Base-by-base conservation (phyloP, 495 filamentous ascomycete species). In the Penicillium mononematosum region DNA sequence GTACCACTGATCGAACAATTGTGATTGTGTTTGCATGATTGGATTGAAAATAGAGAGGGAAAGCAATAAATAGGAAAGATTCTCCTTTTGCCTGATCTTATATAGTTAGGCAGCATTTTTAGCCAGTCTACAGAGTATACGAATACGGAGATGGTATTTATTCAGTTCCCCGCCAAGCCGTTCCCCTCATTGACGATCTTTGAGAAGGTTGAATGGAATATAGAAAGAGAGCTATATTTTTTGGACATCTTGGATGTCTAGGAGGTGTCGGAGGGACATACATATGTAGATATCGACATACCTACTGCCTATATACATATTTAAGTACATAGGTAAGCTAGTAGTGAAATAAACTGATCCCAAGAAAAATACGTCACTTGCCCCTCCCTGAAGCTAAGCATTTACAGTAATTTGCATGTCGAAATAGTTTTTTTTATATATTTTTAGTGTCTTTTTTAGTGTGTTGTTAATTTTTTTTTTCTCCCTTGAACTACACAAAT, bases 1-100 rank as follows among this genome's bases (percentile, higher is more conserved):
- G 75, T 89, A 10, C 85, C 89, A 3, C 62, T 87, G 63, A 70
- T 72, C 19, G 58, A 65, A 6, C 71, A 60, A 58, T 29, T 73
- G 25, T 66, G 53, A 63, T 42, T 27, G 22, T 22, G 31, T 34
- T 14, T 34, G 10, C 8, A 29, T 10, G 27, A 29, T 29, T 32
- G 31, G 11, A 1, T 34, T 34, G 4, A 1, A 14, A 11, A 34
- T 12, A 34, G 31, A 12, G 31, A 34, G 11, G 4, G 3, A 10
- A 34, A 24, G 22, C 4, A 3, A 34, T 11, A 14, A 10, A 34
- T 12, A 34, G 10, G 11, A 34, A 34, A 34, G 31, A 32, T 32
- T 32, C 31, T 34, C 31, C 31, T 34, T 34, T 34, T 25, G 6
- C 29, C 2, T 31, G 29, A 11, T 31, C 9, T 4, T 34, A 10